Conservation (phyloP, 345 rosid genomes). For the Abelmoschus esculentus region DNA sequence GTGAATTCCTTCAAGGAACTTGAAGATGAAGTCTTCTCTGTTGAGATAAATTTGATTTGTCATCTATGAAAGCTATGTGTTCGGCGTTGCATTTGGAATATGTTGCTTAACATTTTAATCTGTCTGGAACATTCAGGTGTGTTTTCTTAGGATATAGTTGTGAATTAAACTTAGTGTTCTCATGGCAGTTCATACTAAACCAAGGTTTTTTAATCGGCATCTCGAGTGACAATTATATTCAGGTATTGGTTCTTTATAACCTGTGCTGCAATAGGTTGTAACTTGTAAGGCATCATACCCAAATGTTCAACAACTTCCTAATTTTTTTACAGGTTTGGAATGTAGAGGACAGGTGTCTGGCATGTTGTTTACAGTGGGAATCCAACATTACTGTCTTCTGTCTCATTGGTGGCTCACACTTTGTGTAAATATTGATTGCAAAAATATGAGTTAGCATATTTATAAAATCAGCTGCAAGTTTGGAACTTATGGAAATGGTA, state of each 20-base stretch:
- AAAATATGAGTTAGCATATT: conserved; percentile 3
- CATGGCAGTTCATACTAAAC: conserved; percentile 61
- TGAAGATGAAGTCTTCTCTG: no score
- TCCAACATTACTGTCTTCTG: conserved; percentile 58
- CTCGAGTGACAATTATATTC: conserved; percentile 48
- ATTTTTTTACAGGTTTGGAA: conserved; percentile 48
- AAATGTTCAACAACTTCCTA: not conserved
- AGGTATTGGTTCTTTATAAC: conserved; percentile 31
- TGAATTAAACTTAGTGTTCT: conserved; percentile 9
- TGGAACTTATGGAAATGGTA: conserved; percentile 11
- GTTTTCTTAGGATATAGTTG: not conserved
- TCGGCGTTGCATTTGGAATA: no score
- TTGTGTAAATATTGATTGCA: conserved; percentile 36
- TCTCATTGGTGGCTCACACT: conserved; percentile 40
- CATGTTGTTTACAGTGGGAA: conserved; percentile 46
- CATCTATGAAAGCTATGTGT: no score
- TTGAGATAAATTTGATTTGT: no score
- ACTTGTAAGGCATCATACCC: not conserved
- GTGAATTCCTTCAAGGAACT: no score
- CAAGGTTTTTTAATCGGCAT: conserved; percentile 48
- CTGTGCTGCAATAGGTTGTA: not conserved
- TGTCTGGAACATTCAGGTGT: not conserved
- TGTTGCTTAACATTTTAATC: no score
- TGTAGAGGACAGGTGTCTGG: conserved; percentile 39
- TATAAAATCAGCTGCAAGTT: conserved; percentile 10